Base-by-base conservation (phyloP, 108 stramenopile genomes). In the Aurantiochytrium sp. region DNA sequence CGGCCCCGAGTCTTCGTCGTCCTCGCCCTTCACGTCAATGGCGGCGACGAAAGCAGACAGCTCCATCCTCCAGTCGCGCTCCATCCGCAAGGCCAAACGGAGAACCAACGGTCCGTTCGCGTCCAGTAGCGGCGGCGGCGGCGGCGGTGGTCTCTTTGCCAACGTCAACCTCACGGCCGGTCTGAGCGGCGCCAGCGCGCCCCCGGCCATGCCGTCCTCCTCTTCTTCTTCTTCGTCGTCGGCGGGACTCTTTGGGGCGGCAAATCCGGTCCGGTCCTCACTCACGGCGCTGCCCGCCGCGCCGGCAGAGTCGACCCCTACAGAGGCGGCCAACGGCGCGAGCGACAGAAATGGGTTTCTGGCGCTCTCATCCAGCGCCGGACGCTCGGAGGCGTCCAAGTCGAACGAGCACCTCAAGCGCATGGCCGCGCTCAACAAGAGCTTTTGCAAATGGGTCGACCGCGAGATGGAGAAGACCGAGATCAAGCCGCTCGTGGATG, bases 391-490 rank as follows among this genome's bases (percentile, higher is more conserved):
- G 10, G 12, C 42, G 6, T 22, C 24, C 17, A 42, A 37, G 1
- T 48, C 42, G n/a, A 24, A 81, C 24, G 73, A 81, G 45, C 45
- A 81, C 73, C 24, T 48, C 17, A 81, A 81, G 45, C 39, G 45
- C 36, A 48, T 81, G 42, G 73, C 73, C 32, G 73, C 73, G 6
- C 3, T 81, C 36, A 81, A 81, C 45, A 48, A 41, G 45, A 48
- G 73, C 73, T 81, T 81, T 48, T 48, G 42, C 45, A 24, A 48
- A 5, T 81, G 73, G 73, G 73, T 81, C 6, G 45, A 81, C 45
- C 21, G 42, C 12, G 42, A 81, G 3, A 41, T 81, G 42, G 30
- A 48, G 21, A 81, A 81, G 45, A 48, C 39, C 8, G 73, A 81
- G 42, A 27, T 12, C 42, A 81, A 48, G n/a, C 45, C 73, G 42